Evolutionary conservation across 2,329 filamentous ascomycete species (phyloP), one percentile per base, ranked within the genome.

Genomic region (Aspergillus japonicus): DNA sequence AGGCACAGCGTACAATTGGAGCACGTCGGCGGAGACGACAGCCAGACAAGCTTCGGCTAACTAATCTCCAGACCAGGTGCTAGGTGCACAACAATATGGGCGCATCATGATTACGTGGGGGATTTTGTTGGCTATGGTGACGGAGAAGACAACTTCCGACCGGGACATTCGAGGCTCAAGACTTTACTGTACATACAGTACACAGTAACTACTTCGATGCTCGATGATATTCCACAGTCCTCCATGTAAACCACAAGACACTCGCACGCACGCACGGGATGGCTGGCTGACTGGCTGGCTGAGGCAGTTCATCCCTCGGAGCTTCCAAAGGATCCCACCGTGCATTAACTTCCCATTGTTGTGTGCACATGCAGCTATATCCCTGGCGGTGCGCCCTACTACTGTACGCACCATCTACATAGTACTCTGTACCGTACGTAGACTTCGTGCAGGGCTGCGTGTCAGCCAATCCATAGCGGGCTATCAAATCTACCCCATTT

Each of bases 1-100:
- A 55, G 53, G 53, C 53, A 55, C 53, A 7, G 42, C 53, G 42
- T 55, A 23, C 53, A 35, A 55, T 53, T 53, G 51, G 51, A 35
- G 26, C 42, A 39, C 21, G 7, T 14, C 14, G 51, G 10, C 51
- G 14, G 21, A 29, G 16, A 26, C 19, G 51, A 44, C 39, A 24
- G 33, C 51, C 51, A 42, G 26, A 47, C 53, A 55, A 55, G 53
- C 53, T 55, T 55, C 47, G 53, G 33, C 53, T 23, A 21, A 21
- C 21, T 21, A 1, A 55, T 55, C n/a, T 26, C 29, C 23, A 47
- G 26, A n/a, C 35, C 53, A 33, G 23, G 23, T 23, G 23, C 23
- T 23, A 23, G 23, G 23, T 23, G 3, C 21, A 21, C 21, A 21
- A 21, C 23, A 23, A 23, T 23, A 23, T 23, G 23, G 26, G 42